Conservation (phyloP, 2,329 filamentous ascomycete species). For the Ambrosiella beaveri region DNA sequence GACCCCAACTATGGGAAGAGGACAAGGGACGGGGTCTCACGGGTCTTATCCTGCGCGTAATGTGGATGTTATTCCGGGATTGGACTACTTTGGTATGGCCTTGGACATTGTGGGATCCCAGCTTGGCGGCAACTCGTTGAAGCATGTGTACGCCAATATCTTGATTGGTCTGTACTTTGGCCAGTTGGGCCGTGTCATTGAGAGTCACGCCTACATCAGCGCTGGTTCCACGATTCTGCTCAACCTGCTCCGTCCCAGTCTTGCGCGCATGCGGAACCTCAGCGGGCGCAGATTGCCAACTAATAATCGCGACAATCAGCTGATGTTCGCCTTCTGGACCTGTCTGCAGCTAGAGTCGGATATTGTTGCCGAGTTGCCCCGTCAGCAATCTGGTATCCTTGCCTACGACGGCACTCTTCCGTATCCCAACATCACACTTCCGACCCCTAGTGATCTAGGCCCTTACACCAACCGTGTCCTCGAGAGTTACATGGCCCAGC, state of each 20-base stretch:
- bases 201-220: slow-evolving; percentile 54
- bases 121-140: slow-evolving; percentile 59
- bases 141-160: slow-evolving; percentile 70
- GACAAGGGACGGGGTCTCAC: background rate
- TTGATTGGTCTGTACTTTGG: slow-evolving; percentile 78
- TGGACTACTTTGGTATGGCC: slow-evolving; percentile 78
- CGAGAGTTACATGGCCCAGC: slow-evolving; percentile 43
- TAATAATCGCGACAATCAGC: slow-evolving; percentile 37
- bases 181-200: slow-evolving; percentile 69
- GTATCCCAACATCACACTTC: slow-evolving; percentile 38
- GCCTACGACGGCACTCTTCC: slow-evolving; percentile 47
- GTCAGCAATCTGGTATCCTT: slow-evolving; percentile 44
- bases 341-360: slow-evolving; percentile 89
- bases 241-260: slow-evolving; percentile 59
- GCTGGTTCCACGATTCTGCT: slow-evolving; percentile 42
- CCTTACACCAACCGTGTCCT: slow-evolving; percentile 31
- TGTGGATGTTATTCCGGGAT: slow-evolving; percentile 69
- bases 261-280: slow-evolving; percentile 27
- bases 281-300: slow-evolving; percentile 23
- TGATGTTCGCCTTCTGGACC: slow-evolving; percentile 75
- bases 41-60: slow-evolving; percentile 27
- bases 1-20: background rate
- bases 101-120: slow-evolving; percentile 74
- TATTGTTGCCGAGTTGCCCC: slow-evolving; percentile 68
- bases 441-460: slow-evolving; percentile 14